Percentiles rank a stretch among this genome's conserved stretches.
Conservation (phyloP, 176 grass and related monocot species). For the Cenchrus fungigraminus region DNA sequence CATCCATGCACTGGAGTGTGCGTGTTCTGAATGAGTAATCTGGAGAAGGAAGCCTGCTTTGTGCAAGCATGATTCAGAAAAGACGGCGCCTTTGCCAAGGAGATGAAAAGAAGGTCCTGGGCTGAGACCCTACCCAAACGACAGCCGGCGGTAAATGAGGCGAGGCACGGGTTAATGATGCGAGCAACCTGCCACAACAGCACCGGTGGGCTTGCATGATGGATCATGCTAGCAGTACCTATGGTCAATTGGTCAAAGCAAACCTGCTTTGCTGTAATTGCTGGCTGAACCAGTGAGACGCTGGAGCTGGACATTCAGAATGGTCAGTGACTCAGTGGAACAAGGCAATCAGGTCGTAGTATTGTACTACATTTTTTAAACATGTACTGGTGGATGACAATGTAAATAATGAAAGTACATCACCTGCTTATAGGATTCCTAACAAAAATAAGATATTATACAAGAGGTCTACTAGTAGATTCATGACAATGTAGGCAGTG, state of each 20-base stretch:
- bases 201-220: background rate
- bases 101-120: background rate
- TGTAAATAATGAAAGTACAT: background rate
- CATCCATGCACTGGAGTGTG: background rate
- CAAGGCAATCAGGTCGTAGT: background rate
- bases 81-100: background rate
- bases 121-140: background rate
- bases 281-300: background rate
- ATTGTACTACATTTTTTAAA: background rate
- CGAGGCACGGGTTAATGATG: conserved; percentile 38
- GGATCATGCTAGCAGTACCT: background rate
- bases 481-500: background rate
- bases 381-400: background rate
- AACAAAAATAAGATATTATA: too few relatives aligned
- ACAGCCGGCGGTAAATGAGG: conserved; percentile 16
- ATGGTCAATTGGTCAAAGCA: background rate
- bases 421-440: background rate
- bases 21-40: background rate
- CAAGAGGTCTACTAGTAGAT: background rate
- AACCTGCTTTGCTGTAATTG: background rate
- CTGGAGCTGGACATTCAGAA: conserved; percentile 36
- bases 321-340: conserved; percentile 1
- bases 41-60: background rate
- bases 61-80: background rate
- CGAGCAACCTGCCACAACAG: conserved; percentile 17